phyloP scores from a whole-genome alignment of 2,329 filamentous ascomycete species.

The Cladosporium phlei region DNA sequence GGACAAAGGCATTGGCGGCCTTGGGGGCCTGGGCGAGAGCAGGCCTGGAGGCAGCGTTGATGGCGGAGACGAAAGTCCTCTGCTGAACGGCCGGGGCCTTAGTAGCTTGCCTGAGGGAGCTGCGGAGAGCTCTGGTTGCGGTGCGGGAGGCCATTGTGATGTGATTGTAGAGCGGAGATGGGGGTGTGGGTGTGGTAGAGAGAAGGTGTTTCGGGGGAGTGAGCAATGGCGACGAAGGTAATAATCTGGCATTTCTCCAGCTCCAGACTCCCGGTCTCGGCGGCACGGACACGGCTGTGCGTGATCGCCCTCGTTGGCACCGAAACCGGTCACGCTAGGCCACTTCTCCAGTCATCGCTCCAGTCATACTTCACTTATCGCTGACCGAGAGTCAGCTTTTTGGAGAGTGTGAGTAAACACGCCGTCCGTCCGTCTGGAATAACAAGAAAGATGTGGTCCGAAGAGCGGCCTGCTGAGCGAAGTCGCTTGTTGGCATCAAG shows the following conservation, averaged over 20 bases:
- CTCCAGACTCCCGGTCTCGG: constrained; percentile 4
- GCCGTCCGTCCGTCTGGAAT: no score
- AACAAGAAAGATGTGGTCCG: no score
- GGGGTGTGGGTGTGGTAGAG: background rate
- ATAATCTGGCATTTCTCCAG: constrained; percentile 13
- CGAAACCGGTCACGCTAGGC: constrained; percentile 7
- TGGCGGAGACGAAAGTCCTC: constrained; percentile 56
- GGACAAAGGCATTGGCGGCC: constrained; percentile 44
- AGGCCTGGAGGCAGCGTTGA: constrained; percentile 46
- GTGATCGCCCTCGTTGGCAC: constrained; percentile 5
- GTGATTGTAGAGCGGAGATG: constrained; percentile 11
- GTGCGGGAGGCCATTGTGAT: constrained; percentile 68
- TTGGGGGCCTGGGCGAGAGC: constrained; percentile 42
- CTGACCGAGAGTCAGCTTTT: no score
- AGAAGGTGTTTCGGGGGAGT: background rate
- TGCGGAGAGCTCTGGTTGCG: constrained; percentile 60
- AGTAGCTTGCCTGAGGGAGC: constrained; percentile 51
- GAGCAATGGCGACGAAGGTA: constrained; percentile 13
- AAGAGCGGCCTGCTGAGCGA: no score
- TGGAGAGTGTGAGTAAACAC: no score
- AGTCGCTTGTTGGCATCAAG: no score
- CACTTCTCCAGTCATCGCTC: background rate
- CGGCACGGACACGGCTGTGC: background rate
- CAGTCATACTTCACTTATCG: no score
- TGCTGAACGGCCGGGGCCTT: constrained; percentile 46